Percentiles rank a stretch among this genome's conserved stretches.
Conservation (phyloP, 805 yeast genomes). For the Yamadazyma sp. region DNA sequence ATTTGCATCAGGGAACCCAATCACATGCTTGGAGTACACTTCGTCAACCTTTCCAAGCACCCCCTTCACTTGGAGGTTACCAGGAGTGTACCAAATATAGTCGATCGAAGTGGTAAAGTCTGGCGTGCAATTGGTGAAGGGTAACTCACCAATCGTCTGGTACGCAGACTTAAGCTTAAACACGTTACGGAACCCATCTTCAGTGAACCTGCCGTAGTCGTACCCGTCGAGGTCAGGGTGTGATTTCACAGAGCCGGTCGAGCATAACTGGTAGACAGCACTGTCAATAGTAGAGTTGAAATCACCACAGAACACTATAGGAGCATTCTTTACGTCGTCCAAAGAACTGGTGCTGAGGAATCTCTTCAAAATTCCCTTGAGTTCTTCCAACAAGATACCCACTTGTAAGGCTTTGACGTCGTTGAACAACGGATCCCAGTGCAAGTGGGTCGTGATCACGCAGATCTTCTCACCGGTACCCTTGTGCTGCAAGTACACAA, state of each 20-base stretch:
- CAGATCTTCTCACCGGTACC: slow-evolving; percentile 70
- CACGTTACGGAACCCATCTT: slow-evolving; percentile 80
- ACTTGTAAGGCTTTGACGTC: slow-evolving; percentile 97
- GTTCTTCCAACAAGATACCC: slow-evolving; percentile 85
- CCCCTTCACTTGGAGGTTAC: slow-evolving; percentile 78
- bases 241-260: slow-evolving; percentile 74
- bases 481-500: slow-evolving; percentile 70
- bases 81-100: slow-evolving; percentile 91
- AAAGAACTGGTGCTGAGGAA: slow-evolving; percentile 43
- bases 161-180: slow-evolving; percentile 85
- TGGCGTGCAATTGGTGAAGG: slow-evolving; percentile 94
- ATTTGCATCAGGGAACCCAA: slow-evolving; percentile 93
- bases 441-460: slow-evolving; percentile 89
- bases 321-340: slow-evolving; percentile 58
- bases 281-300: slow-evolving; percentile 84
- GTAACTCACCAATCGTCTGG: slow-evolving; percentile 80
- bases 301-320: slow-evolving; percentile 92
- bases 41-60: slow-evolving; percentile 81
- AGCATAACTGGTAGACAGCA: slow-evolving; percentile 89
- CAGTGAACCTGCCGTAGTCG: slow-evolving; percentile 89
- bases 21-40: slow-evolving; percentile 69
- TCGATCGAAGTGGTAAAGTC: slow-evolving; percentile 91
- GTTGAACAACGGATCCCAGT: slow-evolving; percentile 96
- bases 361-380: slow-evolving; percentile 63
- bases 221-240: slow-evolving; percentile 83